Percentiles rank a stretch among this genome's conserved stretches.
phyloP scores from a whole-genome alignment of 345 rosid genomes.

The Lagerstroemia speciosa region DNA sequence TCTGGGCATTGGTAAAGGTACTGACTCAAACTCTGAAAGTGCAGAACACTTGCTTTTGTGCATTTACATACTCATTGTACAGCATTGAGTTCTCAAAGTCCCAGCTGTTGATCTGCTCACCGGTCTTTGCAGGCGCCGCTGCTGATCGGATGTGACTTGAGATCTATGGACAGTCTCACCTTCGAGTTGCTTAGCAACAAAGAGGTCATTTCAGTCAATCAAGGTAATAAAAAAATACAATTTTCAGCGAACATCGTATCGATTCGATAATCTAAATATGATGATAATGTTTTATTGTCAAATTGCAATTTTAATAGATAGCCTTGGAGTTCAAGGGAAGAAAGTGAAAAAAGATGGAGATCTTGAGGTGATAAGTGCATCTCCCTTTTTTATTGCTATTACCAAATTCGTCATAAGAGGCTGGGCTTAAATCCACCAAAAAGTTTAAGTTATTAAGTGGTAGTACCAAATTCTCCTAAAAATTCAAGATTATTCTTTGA shows the following conservation, averaged over 20 bases:
- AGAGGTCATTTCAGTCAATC: conserved; percentile 80
- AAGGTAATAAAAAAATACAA: conserved; percentile 29
- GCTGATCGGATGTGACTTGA: conserved; percentile 73
- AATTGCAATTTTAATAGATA: conserved; percentile 28
- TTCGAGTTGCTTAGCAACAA: conserved; percentile 49
- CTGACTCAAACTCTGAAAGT: background rate
- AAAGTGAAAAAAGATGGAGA: conserved; percentile 64
- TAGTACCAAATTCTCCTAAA: too few relatives aligned
- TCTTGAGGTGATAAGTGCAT: conserved; percentile 47
- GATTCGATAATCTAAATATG: background rate
- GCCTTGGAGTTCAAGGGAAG: conserved; percentile 70
- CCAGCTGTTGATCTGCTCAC: background rate
- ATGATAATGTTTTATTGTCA: background rate
- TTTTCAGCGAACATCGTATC: background rate
- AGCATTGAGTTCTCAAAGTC: background rate
- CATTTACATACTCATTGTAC: background rate
- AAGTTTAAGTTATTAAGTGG: too few relatives aligned
- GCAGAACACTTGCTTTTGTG: background rate
- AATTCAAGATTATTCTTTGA: too few relatives aligned
- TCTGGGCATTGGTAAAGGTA: conserved; percentile 27
- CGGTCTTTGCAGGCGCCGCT: conserved; percentile 47
- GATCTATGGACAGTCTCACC: conserved; percentile 51
- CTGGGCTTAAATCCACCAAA: too few relatives aligned
- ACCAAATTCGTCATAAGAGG: too few relatives aligned
- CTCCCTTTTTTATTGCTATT: background rate